Evolutionary conservation across 768 basidiomycete genomes (phyloP).

Genomic region (Amyloporia xantha): DNA sequence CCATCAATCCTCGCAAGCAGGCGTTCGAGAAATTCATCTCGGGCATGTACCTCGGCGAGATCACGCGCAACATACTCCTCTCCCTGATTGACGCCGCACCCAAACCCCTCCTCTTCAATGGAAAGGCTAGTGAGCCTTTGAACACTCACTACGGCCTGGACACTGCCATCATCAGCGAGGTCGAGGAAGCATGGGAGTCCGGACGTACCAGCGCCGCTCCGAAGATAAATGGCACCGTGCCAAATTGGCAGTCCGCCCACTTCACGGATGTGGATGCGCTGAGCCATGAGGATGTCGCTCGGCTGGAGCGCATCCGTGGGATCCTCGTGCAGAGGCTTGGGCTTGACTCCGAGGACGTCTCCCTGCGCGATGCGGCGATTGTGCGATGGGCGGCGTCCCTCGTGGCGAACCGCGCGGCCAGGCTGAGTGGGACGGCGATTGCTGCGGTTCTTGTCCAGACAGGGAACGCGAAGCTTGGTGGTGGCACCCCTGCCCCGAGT

Average conservation of each 20-base stretch:
- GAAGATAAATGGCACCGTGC: constrained; percentile 13
- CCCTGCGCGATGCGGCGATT: constrained; percentile 47
- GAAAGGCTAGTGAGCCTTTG: constrained; percentile 60
- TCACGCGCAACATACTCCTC: constrained; percentile 79
- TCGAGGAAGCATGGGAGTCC: constrained; percentile 66
- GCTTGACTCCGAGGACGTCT: constrained; percentile 46
- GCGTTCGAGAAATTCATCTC: constrained; percentile 98
- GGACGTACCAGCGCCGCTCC: constrained; percentile 11
- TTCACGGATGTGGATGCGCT: constrained; percentile 21
- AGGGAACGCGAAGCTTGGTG: constrained; percentile 49
- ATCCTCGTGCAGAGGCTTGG: constrained; percentile 59
- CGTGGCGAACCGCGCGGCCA: constrained; percentile 77
- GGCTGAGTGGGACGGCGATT: constrained; percentile 80
- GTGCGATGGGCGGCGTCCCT: constrained; percentile 75
- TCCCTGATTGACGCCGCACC: constrained; percentile 76
- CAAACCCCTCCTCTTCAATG: constrained; percentile 68
- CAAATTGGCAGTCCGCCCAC: constrained; percentile 12
- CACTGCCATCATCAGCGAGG: constrained; percentile 82
- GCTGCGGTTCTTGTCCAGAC: constrained; percentile 85
- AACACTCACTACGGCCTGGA: constrained; percentile 95
- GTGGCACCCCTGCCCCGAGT: constrained; percentile 20
- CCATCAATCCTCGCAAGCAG: constrained; percentile 89
- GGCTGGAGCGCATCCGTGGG: constrained; percentile 48
- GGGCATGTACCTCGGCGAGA: constrained; percentile 98
- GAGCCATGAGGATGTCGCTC: constrained; percentile 17